Base-by-base conservation (phyloP, 2,329 filamentous ascomycete genomes). In the Sarocladium kiliense region DNA sequence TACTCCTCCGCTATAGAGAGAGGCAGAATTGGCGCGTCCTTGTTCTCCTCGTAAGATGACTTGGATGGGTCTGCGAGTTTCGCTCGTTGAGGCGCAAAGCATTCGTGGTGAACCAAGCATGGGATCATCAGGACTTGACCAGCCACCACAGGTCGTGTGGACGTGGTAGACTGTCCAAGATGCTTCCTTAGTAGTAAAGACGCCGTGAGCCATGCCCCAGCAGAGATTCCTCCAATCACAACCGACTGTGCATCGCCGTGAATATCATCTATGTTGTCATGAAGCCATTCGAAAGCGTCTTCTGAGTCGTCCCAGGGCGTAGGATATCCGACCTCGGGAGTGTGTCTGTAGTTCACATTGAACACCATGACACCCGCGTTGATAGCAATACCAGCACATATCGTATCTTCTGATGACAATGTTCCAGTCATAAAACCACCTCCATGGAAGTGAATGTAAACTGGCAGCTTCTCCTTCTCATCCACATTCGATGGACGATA, bases 291-390 rank as follows among this genome's bases (percentile, higher is more conserved):
- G 30, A 82, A 78, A 0, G 76, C 74, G 45, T 84, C 82, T 56
- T 80, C 74, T 0, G 71, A 64, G 47, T 86, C 82, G 42, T 77
- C 58, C 75, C 76, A 82, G 0, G 75, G 72, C 0, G 72, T 77
- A 0, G 82, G 82, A 56, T 78, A 84, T 0, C 57, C 60, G 58
- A 74, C 66, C 53, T 84, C 76, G 0, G 81, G 81, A 0, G 80
- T 81, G 60, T 85, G 81, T 0, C 82, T 76, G 62, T 85, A 85
- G 59, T 82, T 80, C 12, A 84, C 68, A 41, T 81, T 80, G 1
- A 84, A 60, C 0, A 84, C 79, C 0, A 77, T 65, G 2, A 76
- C 69, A 1, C 67, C 64, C 0, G 70, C 63, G 3, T 69, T 68
- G 12, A 74, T 62, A 0, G 79, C 76, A 10, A 81, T 73, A 0